These are phyloP conservation scores for Crotalaria pallida DNA, from an alignment of 306 rosid species.

Conservation along the genomic window DNA sequence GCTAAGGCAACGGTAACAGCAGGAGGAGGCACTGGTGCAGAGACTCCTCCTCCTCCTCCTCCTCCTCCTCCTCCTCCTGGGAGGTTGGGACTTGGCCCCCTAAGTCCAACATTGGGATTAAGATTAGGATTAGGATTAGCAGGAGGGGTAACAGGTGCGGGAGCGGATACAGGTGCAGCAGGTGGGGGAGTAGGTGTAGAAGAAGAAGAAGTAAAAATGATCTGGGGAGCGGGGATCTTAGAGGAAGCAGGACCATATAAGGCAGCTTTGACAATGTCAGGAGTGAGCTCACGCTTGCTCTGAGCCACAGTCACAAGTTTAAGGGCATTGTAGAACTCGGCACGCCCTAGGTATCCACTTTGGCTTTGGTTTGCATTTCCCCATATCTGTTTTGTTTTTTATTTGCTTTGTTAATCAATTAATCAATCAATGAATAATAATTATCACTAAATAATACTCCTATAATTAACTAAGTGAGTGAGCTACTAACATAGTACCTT, in stretches of 20 bases:
- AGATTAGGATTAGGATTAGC: too few relatives aligned
- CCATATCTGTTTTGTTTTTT: constrained; percentile 97
- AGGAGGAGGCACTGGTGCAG: too few relatives aligned
- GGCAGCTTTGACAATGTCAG: constrained; percentile 90
- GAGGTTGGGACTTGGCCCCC: too few relatives aligned
- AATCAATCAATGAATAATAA: too few relatives aligned
- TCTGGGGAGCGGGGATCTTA: constrained; percentile 93
- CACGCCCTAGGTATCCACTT: constrained; percentile 72
- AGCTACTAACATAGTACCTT: too few relatives aligned
- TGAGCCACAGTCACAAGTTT: constrained; percentile 98
- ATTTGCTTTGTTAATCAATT: too few relatives aligned
- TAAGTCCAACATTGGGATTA: too few relatives aligned
- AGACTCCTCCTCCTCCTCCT: too few relatives aligned
- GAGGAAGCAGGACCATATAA: constrained; percentile 85
- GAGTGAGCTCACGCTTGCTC: constrained; percentile 80
- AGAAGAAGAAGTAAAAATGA: constrained; percentile 45
- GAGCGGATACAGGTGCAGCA: constrained; percentile 29
- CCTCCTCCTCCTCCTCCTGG: too few relatives aligned
- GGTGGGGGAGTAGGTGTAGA: constrained; percentile 26
- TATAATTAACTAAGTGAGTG: neutral
- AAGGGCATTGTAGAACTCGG: constrained; percentile 96
- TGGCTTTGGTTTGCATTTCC: constrained; percentile 70
- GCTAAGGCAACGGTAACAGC: too few relatives aligned
- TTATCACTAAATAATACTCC: too few relatives aligned
- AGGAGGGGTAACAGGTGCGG: constrained; percentile 11